Percentiles rank a stretch among this genome's conserved stretches.
Evolutionary conservation across 495 filamentous ascomycete genomes (phyloP).

Genomic region (Amphirosellinia nigrospora): DNA sequence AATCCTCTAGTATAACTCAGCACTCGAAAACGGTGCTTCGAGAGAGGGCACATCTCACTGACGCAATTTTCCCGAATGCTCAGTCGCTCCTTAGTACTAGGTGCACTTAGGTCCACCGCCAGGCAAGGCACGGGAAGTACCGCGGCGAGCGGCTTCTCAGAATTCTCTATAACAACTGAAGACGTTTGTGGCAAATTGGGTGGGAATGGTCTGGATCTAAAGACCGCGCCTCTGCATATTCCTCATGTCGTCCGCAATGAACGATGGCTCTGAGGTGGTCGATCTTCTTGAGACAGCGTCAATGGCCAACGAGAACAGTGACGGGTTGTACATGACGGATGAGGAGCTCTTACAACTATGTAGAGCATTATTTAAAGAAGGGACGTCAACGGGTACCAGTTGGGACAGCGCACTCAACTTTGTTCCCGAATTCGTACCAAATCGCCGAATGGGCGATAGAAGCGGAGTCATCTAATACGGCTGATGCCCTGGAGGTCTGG

Average conservation of each 20-base stretch:
- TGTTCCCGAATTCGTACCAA: slow-evolving; percentile 43
- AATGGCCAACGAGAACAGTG: slow-evolving; percentile 31
- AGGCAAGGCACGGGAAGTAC: background rate
- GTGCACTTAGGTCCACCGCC: slow-evolving; percentile 31
- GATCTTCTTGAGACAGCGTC: slow-evolving; percentile 42
- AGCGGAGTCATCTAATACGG: slow-evolving; percentile 38
- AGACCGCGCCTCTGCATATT: background rate
- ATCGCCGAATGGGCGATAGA: slow-evolving; percentile 7
- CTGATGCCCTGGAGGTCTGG: slow-evolving; percentile 55
- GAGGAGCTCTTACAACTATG: slow-evolving; percentile 39
- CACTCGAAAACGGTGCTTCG: slow-evolving; percentile 1
- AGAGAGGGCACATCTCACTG: slow-evolving; percentile 20
- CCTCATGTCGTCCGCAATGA: background rate
- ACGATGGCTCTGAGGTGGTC: slow-evolving; percentile 54
- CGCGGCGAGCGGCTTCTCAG: background rate
- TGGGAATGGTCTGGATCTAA: background rate
- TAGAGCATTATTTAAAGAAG: slow-evolving; percentile 42
- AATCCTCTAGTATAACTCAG: slow-evolving; percentile 24
- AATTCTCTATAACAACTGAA: background rate
- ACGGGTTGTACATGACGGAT: slow-evolving; percentile 28
- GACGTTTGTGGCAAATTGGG: background rate
- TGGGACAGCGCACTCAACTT: slow-evolving; percentile 54
- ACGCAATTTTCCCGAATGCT: background rate
- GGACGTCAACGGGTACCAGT: slow-evolving; percentile 19
- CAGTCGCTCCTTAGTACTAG: slow-evolving; percentile 9